Evolutionary conservation across 2,329 filamentous ascomycete species (phyloP).

Genomic region (Fusarium mexicanum): DNA sequence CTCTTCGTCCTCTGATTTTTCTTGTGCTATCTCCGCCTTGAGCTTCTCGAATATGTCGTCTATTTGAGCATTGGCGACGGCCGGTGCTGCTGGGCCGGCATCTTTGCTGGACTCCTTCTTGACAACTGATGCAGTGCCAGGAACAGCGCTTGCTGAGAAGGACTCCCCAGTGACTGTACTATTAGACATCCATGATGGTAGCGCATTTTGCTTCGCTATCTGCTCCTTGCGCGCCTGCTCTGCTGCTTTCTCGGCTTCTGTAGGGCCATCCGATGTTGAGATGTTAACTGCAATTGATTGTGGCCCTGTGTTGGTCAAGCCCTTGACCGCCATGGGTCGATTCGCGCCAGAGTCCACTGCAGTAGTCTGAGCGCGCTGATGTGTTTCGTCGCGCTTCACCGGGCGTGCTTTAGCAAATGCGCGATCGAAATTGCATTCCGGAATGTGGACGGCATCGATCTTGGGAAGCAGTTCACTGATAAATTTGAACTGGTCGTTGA

Average conservation of each 20-base stretch:
- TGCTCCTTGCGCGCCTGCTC: slow-evolving; percentile 73
- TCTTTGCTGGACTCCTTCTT: slow-evolving; percentile 60
- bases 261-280: slow-evolving; percentile 71
- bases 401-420: slow-evolving; percentile 71
- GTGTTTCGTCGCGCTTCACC: slow-evolving; percentile 71
- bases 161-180: slow-evolving; percentile 73
- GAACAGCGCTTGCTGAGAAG: slow-evolving; percentile 54
- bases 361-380: slow-evolving; percentile 70
- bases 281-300: slow-evolving; percentile 77
- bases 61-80: slow-evolving; percentile 66
- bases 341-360: slow-evolving; percentile 63
- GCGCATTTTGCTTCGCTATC: slow-evolving; percentile 72
- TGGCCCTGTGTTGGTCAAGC: slow-evolving; percentile 71
- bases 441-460: slow-evolving; percentile 79
- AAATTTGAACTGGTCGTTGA: slow-evolving; percentile 83
- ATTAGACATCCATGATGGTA: slow-evolving; percentile 77
- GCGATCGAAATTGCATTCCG: slow-evolving; percentile 77
- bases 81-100: slow-evolving; percentile 50
- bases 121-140: slow-evolving; percentile 31
- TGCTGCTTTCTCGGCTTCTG: slow-evolving; percentile 72
- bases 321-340: slow-evolving; percentile 75
- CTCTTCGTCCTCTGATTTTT: slow-evolving; percentile 51
- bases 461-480: slow-evolving; percentile 79
- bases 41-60: slow-evolving; percentile 75
- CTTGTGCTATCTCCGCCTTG: slow-evolving; percentile 64